A percentile compares a stretch with the other conserved stretches of the same genome.
phyloP scores from a whole-genome alignment of 140 eudicot species.

The Erigeron philadelphicus region DNA sequence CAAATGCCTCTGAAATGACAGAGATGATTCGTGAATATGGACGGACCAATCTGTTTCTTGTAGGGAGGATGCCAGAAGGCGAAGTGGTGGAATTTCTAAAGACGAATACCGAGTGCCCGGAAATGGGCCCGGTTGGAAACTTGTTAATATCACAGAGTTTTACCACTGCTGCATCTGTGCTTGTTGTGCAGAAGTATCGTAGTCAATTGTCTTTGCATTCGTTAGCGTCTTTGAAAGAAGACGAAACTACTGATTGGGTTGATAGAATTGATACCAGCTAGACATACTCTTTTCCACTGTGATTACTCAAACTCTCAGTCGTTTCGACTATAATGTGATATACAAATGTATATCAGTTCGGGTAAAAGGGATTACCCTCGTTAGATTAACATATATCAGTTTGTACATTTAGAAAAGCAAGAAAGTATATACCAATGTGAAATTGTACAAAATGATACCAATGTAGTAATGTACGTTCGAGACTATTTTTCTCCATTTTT shows the following conservation, averaged over 20 bases:
- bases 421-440: not conserved
- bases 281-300: not conserved
- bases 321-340: not conserved
- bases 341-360: not conserved
- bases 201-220: slow-evolving; percentile 29
- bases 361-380: no score
- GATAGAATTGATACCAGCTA: not conserved
- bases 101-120: slow-evolving; percentile 52
- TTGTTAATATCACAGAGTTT: slow-evolving; percentile 43
- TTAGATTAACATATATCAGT: not conserved
- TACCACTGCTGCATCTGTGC: slow-evolving; percentile 59
- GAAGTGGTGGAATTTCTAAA: slow-evolving; percentile 39
- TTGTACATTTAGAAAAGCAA: not conserved
- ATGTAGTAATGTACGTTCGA: no score
- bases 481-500: no score
- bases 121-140: slow-evolving; percentile 67
- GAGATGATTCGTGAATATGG: slow-evolving; percentile 31
- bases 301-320: no score
- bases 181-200: slow-evolving; percentile 68
- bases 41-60: slow-evolving; percentile 55
- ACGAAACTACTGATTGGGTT: slow-evolving; percentile 24
- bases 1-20: slow-evolving; percentile 23
- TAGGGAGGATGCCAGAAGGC: slow-evolving; percentile 70
- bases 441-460: not conserved
- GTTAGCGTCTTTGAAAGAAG: slow-evolving; percentile 35